phyloP scores from a whole-genome alignment of 2,329 filamentous ascomycete species.

The Colletotrichum sp. region DNA sequence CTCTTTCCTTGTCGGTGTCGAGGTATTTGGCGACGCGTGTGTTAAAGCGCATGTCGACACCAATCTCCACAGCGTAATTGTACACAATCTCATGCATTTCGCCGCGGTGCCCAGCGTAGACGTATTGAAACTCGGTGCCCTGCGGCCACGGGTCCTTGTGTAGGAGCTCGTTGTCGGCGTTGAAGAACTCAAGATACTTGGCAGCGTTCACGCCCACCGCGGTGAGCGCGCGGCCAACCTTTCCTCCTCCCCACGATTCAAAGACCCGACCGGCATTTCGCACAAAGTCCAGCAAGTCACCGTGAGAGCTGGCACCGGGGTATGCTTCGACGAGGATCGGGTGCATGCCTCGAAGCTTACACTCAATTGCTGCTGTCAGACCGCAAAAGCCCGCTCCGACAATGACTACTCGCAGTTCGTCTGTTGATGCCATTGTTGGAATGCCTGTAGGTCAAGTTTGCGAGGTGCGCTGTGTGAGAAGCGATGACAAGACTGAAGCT shows the following conservation, averaged over 20 bases:
- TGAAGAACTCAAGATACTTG: background rate
- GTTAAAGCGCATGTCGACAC: background rate
- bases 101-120: background rate
- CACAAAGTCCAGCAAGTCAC: background rate
- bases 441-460: background rate
- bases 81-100: background rate
- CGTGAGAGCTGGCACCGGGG: background rate
- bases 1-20: background rate
- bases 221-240: background rate
- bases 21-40: background rate
- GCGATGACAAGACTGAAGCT: background rate
- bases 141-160: background rate
- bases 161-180: background rate
- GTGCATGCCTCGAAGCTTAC: background rate
- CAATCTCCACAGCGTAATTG: background rate
- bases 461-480: background rate
- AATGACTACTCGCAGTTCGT: background rate
- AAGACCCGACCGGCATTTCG: background rate
- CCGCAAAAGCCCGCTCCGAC: background rate
- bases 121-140: background rate
- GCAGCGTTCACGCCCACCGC: background rate
- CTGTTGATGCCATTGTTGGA: background rate
- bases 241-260: background rate
- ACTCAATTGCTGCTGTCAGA: background rate
- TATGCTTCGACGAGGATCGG: background rate